Percentiles rank a stretch among this genome's conserved stretches.
These are phyloP conservation scores for Ustilago tritici DNA, from an alignment of 1,284 basidiomycete species.

Conservation along the genomic window DNA sequence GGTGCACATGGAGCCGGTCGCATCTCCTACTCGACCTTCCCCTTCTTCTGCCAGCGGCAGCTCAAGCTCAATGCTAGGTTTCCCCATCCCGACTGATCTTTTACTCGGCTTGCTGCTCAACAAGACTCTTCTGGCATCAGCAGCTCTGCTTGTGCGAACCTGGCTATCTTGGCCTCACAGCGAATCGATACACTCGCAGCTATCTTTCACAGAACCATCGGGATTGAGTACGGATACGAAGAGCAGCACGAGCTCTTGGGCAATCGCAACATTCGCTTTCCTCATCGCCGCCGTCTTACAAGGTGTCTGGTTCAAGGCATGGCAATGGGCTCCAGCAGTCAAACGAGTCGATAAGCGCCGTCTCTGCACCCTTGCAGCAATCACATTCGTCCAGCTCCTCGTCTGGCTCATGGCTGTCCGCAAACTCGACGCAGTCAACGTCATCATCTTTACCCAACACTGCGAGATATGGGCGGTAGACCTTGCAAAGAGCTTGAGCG, in stretches of 20 bases:
- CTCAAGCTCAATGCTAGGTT: conserved; percentile 32
- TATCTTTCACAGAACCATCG: not conserved
- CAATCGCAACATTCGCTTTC: conserved; percentile 56
- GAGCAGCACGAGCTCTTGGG: conserved; percentile 54
- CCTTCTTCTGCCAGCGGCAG: not conserved
- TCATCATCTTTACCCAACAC: conserved; percentile 67
- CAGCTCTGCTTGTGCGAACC: conserved; percentile 63
- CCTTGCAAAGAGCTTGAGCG: conserved; percentile 43
- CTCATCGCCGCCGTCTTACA: conserved; percentile 59
- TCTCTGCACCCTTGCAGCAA: conserved; percentile 49
- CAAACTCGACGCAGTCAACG: conserved; percentile 59
- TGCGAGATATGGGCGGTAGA: conserved; percentile 68
- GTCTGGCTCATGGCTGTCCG: conserved; percentile 65
- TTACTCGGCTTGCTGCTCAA: conserved; percentile 65
- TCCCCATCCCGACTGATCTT: conserved; percentile 64
- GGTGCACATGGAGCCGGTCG: conserved; percentile 35
- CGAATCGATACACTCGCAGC: conserved; percentile 42
- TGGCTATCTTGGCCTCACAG: conserved; percentile 62
- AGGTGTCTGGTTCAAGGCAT: conserved; percentile 57
- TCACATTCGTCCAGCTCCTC: conserved; percentile 57
- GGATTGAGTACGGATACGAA: not conserved
- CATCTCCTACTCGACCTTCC: conserved; percentile 10
- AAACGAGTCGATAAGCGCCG: conserved; percentile 42
- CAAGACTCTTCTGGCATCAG: conserved; percentile 66
- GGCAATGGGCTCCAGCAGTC: conserved; percentile 60